These are phyloP conservation scores for Termitomyces sp. DNA, from an alignment of 768 basidiomycete species.

Conservation along the genomic window DNA sequence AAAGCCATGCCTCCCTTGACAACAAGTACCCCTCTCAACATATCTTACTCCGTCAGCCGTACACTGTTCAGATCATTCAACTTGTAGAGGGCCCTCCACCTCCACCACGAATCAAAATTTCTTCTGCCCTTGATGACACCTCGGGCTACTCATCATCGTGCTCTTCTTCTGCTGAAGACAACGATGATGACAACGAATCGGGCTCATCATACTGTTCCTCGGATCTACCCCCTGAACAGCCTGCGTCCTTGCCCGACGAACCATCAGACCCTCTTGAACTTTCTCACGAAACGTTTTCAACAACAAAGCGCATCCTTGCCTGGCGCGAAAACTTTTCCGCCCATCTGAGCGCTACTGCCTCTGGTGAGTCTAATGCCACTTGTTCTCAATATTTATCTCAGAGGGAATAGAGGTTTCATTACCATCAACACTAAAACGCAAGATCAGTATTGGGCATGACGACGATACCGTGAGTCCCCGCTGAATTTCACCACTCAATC, in stretches of 20 bases:
- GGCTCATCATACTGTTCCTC: slow-evolving; percentile 73
- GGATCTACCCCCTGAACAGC: slow-evolving; percentile 34
- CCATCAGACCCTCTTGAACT: slow-evolving; percentile 17
- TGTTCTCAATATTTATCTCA: slow-evolving; percentile 7
- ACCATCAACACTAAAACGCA: slow-evolving; percentile 41
- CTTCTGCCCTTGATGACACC: slow-evolving; percentile 30
- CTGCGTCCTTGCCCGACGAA: slow-evolving; percentile 16
- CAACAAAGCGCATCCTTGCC: slow-evolving; percentile 62
- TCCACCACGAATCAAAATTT: slow-evolving; percentile 35
- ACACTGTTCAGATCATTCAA: slow-evolving; percentile 62
- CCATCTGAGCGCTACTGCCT: slow-evolving; percentile 30
- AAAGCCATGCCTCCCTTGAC: slow-evolving; percentile 18
- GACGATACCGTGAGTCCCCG: slow-evolving; percentile 28
- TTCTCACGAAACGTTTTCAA: slow-evolving; percentile 40
- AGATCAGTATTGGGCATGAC: slow-evolving; percentile 42
- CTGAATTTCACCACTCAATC: background rate
- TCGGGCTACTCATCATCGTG: slow-evolving; percentile 31
- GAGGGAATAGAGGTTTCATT: slow-evolving; percentile 20
- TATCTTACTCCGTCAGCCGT: slow-evolving; percentile 41
- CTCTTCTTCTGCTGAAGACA: slow-evolving; percentile 22
- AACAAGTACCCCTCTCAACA: slow-evolving; percentile 32
- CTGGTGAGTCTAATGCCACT: slow-evolving; percentile 27
- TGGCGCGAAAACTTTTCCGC: slow-evolving; percentile 62
- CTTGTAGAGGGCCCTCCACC: slow-evolving; percentile 66
- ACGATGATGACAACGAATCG: slow-evolving; percentile 35